Evolutionary conservation across 1,139 yeast species (phyloP).

Genomic region (Neolecta irregularis): DNA sequence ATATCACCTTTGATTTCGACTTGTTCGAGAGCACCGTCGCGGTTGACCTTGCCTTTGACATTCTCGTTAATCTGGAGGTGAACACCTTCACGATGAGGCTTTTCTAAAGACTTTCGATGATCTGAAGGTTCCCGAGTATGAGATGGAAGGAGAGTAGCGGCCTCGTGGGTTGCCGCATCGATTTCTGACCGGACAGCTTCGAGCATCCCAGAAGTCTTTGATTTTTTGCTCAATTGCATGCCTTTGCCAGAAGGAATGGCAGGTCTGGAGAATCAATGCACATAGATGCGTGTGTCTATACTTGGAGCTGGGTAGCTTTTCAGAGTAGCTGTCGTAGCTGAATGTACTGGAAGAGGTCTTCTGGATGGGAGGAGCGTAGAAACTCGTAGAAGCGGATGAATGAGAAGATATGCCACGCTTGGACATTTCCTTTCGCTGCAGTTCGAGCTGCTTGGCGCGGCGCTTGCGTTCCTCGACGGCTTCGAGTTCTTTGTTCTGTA

Average conservation of each 20-base stretch:
- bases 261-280: constrained; percentile 16
- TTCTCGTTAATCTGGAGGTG: constrained; percentile 65
- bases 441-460: constrained; percentile 83
- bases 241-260: constrained; percentile 51
- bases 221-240: constrained; percentile 63
- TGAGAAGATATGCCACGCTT: constrained; percentile 30
- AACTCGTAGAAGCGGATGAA: constrained; percentile 11
- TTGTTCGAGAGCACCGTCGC: constrained; percentile 65
- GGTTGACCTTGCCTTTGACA: constrained; percentile 55
- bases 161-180: constrained; percentile 21
- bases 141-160: constrained; percentile 23
- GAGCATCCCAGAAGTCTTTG: constrained; percentile 24
- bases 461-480: constrained; percentile 95
- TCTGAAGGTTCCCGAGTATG: constrained; percentile 19
- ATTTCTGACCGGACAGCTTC: constrained; percentile 30
- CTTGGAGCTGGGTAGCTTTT: constrained; percentile 13
- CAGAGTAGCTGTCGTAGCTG: constrained; percentile 18
- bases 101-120: constrained; percentile 18
- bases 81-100: constrained; percentile 41
- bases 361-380: constrained; percentile 13
- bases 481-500: constrained; percentile 71
- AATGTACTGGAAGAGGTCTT: constrained; percentile 17
- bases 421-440: constrained; percentile 58
- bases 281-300: too few species aligned
- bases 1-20: constrained; percentile 84